Evolutionary conservation across 2,329 filamentous ascomycete genomes (phyloP).

Genomic region (Penicillium sp.): DNA sequence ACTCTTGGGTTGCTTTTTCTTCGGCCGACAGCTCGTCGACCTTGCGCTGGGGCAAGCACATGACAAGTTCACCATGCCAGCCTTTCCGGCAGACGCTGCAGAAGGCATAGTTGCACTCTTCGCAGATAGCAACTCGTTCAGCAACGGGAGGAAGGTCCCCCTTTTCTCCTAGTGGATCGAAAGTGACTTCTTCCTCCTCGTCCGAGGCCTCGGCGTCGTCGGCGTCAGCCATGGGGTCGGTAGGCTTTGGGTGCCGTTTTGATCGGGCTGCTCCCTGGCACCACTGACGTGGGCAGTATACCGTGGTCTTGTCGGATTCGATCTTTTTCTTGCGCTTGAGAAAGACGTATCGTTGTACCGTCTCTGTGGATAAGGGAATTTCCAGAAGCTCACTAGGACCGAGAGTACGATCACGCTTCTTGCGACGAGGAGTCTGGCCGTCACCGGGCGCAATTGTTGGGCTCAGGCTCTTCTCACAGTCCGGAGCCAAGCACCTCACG

Average conservation of each 20-base stretch:
- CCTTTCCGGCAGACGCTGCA: conserved; percentile 75
- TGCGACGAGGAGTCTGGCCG: conserved; percentile 50
- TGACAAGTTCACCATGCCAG: conserved; percentile 94
- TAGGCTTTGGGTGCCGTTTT: conserved; percentile 73
- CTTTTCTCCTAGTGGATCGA: conserved; percentile 54
- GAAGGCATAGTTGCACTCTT: conserved; percentile 88
- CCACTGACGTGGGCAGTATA: conserved; percentile 92
- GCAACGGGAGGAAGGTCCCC: conserved; percentile 55
- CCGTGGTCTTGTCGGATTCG: conserved; percentile 86
- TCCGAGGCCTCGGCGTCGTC: conserved; percentile 58
- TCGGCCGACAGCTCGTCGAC: conserved; percentile 77
- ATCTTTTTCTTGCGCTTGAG: conserved; percentile 92
- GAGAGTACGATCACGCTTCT: conserved; percentile 70
- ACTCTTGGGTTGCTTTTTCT: conserved; percentile 85
- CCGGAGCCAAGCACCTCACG: conserved; percentile 79
- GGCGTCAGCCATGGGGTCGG: conserved; percentile 66
- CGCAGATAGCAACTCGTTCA: conserved; percentile 81
- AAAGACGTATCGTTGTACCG: conserved; percentile 83
- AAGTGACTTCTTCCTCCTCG: conserved; percentile 54
- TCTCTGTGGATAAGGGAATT: conserved; percentile 72
- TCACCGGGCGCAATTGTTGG: conserved; percentile 24
- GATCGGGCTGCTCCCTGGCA: conserved; percentile 87
- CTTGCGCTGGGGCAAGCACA: conserved; percentile 66
- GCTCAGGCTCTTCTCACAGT: conserved; percentile 71
- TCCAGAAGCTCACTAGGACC: conserved; percentile 84